A percentile compares a stretch with the other conserved stretches of the same genome.
phyloP scores from a whole-genome alignment of 1,139 yeast species.

The Sugiyamaella sp. region DNA sequence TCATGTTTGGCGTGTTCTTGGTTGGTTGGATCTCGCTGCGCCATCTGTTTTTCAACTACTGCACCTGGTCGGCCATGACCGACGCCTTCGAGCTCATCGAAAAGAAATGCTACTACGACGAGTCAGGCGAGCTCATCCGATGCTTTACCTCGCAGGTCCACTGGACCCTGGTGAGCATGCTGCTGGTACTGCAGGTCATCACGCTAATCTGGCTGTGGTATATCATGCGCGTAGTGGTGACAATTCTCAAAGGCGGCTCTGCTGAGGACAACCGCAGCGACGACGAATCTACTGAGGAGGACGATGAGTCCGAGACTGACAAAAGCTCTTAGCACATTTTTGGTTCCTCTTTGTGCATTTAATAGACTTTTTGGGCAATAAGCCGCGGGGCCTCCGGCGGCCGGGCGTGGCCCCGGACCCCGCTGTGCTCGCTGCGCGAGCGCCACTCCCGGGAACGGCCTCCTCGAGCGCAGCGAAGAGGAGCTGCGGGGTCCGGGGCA shows the following conservation, averaged over 20 bases:
- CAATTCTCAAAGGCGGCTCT: conserved; percentile 68
- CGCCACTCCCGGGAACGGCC: not conserved
- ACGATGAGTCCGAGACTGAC: conserved; percentile 34
- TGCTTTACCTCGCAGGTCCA: conserved; percentile 65
- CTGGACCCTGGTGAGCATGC: conserved; percentile 55
- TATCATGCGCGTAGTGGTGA: conserved; percentile 68
- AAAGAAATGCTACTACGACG: conserved; percentile 34
- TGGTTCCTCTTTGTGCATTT: not conserved
- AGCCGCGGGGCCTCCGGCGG: conserved; percentile 4
- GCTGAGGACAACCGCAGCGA: conserved; percentile 88
- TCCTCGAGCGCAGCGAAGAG: too few relatives aligned
- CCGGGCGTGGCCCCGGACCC: conserved; percentile 1
- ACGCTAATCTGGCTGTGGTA: conserved; percentile 74
- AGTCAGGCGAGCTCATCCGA: conserved; percentile 39
- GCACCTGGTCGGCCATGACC: conserved; percentile 49
- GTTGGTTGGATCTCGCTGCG: conserved; percentile 70
- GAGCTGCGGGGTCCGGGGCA: too few relatives aligned
- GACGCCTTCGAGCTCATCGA: conserved; percentile 37
- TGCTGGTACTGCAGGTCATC: conserved; percentile 68
- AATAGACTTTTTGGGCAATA: conserved; percentile 2
- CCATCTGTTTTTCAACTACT: conserved; percentile 73
- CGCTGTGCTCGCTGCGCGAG: not conserved
- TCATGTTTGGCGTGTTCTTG: conserved; percentile 67
- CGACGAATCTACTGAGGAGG: conserved; percentile 59
- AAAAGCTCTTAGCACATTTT: not conserved